Conservation (phyloP, 257 asterid genomes). For the Parsonsia alboflavescens region DNA sequence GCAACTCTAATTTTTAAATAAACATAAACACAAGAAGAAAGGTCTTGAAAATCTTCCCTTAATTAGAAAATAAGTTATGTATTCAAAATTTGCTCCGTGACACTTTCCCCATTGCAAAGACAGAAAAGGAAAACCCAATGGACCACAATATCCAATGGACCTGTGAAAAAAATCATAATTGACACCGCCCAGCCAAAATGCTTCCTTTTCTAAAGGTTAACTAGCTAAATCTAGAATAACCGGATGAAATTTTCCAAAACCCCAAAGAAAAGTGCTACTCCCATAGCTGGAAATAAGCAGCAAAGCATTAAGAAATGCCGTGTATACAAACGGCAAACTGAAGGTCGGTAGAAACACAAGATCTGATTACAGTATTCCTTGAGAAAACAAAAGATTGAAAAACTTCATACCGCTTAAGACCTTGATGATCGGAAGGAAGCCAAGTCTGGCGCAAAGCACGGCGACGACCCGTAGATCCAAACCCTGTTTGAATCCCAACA, state of each 20-base stretch:
- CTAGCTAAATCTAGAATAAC: background rate
- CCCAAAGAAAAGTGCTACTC: background rate
- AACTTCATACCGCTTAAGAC: slow-evolving; percentile 55
- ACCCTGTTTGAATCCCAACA: slow-evolving; percentile 94
- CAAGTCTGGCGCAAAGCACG: slow-evolving; percentile 75
- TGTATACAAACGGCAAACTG: background rate
- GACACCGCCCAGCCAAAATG: slow-evolving; percentile 2
- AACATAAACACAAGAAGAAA: background rate
- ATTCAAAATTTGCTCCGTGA: background rate
- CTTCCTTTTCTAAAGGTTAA: background rate
- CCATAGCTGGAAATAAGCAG: background rate
- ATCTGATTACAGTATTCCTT: background rate
- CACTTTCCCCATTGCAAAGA: background rate
- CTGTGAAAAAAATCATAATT: background rate
- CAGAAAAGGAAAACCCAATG: background rate
- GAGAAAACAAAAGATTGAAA: background rate
- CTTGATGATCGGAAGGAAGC: slow-evolving; percentile 85
- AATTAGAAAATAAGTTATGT: no score
- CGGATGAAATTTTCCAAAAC: background rate
- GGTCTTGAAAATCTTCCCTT: background rate
- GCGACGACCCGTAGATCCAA: slow-evolving; percentile 76
- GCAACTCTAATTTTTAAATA: background rate
- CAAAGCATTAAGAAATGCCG: background rate
- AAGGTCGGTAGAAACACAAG: background rate
- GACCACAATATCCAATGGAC: background rate